These are phyloP conservation scores for Gyrodon lividus DNA, from an alignment of 768 basidiomycete genomes.

Conservation along the genomic window DNA sequence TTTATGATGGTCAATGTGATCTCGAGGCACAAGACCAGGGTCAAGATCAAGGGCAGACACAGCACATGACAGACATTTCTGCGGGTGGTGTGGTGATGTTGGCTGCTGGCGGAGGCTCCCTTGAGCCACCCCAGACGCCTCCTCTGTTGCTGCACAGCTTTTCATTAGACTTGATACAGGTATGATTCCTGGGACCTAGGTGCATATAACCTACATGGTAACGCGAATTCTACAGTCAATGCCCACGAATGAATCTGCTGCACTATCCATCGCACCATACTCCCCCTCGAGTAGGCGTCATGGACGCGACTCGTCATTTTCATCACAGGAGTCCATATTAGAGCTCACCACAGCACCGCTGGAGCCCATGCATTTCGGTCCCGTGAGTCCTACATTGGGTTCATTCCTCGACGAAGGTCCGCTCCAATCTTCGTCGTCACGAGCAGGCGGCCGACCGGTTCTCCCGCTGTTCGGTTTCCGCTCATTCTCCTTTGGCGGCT, in stretches of 20 bases:
- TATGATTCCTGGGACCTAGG: constrained; percentile 5
- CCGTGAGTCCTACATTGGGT: constrained; percentile 39
- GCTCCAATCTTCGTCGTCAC: constrained; percentile 20
- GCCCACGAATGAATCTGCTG: constrained; percentile 48
- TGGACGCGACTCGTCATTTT: constrained; percentile 46
- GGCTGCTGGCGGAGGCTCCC: constrained; percentile 37
- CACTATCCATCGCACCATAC: constrained; percentile 54
- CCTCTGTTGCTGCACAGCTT: constrained; percentile 22
- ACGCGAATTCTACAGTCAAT: constrained; percentile 24
- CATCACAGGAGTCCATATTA: constrained; percentile 59
- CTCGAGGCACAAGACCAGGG: constrained; percentile 30
- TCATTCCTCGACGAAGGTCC: constrained; percentile 33
- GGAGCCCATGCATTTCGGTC: constrained; percentile 38
- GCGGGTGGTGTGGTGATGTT: constrained; percentile 32
- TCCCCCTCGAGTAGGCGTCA: constrained; percentile 46
- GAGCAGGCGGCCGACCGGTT: constrained; percentile 22
- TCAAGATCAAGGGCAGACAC: constrained; percentile 19
- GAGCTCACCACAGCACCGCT: constrained; percentile 41
- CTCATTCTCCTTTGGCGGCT: constrained; percentile 45
- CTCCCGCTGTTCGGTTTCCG: constrained; percentile 37
- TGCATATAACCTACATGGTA: constrained; percentile 13
- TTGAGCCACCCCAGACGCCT: constrained; percentile 39
- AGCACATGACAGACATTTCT: constrained; percentile 8
- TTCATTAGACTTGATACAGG: constrained; percentile 26
- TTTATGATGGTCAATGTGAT: constrained; percentile 65